Conservation (phyloP, 352 stramenopile species). For the Hyaloperonospora brassicae region DNA sequence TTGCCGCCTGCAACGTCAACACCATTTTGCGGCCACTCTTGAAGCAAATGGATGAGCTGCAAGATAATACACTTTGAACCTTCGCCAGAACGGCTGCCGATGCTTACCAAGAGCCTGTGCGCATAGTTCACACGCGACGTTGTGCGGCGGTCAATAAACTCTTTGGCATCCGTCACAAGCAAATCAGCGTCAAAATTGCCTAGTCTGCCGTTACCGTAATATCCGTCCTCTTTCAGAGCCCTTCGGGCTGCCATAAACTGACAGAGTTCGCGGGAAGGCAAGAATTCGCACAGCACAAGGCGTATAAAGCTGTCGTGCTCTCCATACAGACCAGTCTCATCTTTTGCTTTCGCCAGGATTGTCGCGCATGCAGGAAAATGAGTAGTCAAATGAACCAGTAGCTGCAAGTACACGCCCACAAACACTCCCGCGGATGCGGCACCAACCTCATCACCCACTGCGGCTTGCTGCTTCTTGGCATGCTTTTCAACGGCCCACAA, state of each 20-base stretch:
- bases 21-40: slow-evolving; percentile 43
- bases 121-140: slow-evolving; percentile 53
- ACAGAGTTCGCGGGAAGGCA: slow-evolving; percentile 67
- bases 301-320: slow-evolving; percentile 39
- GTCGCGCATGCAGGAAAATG: slow-evolving; percentile 61
- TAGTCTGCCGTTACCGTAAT: slow-evolving; percentile 34
- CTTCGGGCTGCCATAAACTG: slow-evolving; percentile 47
- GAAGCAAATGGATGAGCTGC: slow-evolving; percentile 64
- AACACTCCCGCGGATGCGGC: slow-evolving; percentile 26
- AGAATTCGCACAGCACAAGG: slow-evolving; percentile 54
- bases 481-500: slow-evolving; percentile 54
- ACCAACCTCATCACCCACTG: slow-evolving; percentile 7
- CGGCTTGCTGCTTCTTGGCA: slow-evolving; percentile 12
- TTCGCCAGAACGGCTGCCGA: slow-evolving; percentile 68
- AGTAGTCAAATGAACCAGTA: slow-evolving; percentile 67
- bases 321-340: slow-evolving; percentile 17
- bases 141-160: slow-evolving; percentile 36
- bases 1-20: slow-evolving; percentile 3
- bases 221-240: slow-evolving; percentile 44
- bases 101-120: slow-evolving; percentile 55
- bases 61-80: slow-evolving; percentile 67
- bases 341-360: slow-evolving; percentile 52
- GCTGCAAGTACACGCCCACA: slow-evolving; percentile 57
- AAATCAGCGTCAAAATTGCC: slow-evolving; percentile 24
- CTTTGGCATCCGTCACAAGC: slow-evolving; percentile 27